Evolutionary conservation across 202 grass and related monocot genomes (phyloP), one percentile per base, ranked within the genome.

Genomic region (Zoysia matrella): DNA sequence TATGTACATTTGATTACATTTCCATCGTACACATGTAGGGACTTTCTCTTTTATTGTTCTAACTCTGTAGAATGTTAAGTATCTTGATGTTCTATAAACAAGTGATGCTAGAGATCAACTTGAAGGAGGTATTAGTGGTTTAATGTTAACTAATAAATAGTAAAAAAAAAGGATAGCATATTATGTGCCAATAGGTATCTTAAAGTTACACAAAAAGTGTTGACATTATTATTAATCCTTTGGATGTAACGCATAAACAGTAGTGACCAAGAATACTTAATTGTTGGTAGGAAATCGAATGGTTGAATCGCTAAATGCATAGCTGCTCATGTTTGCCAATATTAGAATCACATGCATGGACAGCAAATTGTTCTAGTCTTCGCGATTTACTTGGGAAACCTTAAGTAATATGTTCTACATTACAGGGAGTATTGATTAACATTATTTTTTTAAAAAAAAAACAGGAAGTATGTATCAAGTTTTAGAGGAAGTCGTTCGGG

Each of bases 391-490:
- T 78, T 73, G 11, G 51, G 43, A 86, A 79, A 69, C 15, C 14
- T 43, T 69, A n/a, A 82, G 71, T 15, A 83, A 45, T 83, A 57
- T 83, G 42, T 55, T 69, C 64, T 57, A 9, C 74, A 79, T 83
- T 15, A 63, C 48, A 12, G 12, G 7, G 3, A 43, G 2, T 67
- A 60, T 71, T 71, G 9, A 71, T 71, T 58, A 71, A 65, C 1
- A 8, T 54, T 74, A 41, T 30, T 30, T 72, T 45, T 50, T 65
- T 49, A 4, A 11, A 75, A 80, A 36, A 30, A 11, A 75, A 80
- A 65, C 80, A 99, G 96, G 96, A 96, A 94, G 66, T 94, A 85
- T 52, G 44, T 90, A 77, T 99, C 96, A 58, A 96, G 91, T 87
- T 99, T 99, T 86, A 91, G 96, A 82, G 90, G 79, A 50, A 87